Evolutionary conservation across 176 grass and related monocot genomes (phyloP).

Genomic region (Triticum monococcum): DNA sequence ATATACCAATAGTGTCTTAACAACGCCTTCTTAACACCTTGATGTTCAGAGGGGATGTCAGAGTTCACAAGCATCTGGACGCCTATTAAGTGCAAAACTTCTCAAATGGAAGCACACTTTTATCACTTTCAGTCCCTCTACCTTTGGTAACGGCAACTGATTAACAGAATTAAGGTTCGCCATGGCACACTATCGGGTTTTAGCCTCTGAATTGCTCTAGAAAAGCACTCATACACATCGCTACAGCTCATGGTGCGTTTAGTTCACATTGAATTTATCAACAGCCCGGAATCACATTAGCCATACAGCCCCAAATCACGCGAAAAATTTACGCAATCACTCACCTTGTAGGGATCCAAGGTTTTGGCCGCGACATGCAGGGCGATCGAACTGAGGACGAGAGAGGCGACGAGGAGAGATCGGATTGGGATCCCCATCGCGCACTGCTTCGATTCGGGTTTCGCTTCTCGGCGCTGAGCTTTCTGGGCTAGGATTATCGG

Average conservation of each 20-base stretch:
- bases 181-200: background rate
- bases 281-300: background rate
- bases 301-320: background rate
- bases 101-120: background rate
- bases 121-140: background rate
- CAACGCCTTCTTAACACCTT: background rate
- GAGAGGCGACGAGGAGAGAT: conserved; percentile 44
- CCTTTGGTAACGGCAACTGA: background rate
- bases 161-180: background rate
- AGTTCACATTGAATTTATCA: background rate
- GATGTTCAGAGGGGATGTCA: background rate
- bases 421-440: conserved; percentile 15
- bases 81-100: background rate
- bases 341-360: conserved; percentile 83
- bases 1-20: background rate
- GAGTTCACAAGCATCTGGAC: background rate
- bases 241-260: background rate
- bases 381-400: conserved; percentile 41
- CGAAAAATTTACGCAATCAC: background rate
- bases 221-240: background rate
- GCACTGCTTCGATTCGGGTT: background rate
- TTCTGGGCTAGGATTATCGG: background rate
- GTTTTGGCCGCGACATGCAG: conserved; percentile 43
- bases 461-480: background rate
- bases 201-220: background rate